These are phyloP conservation scores for Candida succiphila DNA, from an alignment of 805 yeast genomes.

Conservation along the genomic window DNA sequence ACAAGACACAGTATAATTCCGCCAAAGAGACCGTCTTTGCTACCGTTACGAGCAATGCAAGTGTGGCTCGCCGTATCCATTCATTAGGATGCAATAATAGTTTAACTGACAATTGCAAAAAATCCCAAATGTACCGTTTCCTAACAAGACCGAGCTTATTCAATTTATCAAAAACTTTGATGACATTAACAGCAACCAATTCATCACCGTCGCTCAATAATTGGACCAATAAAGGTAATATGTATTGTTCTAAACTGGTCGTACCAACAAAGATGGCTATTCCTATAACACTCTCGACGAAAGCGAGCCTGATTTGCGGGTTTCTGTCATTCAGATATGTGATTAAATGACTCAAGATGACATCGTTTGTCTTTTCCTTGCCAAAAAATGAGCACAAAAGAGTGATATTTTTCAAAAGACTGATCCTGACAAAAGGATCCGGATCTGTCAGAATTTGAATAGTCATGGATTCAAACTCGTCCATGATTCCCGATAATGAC, in stretches of 20 bases:
- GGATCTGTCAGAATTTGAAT: constrained; percentile 61
- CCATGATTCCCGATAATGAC: constrained; percentile 34
- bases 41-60: constrained; percentile 51
- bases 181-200: constrained; percentile 60
- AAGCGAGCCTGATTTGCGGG: constrained; percentile 54
- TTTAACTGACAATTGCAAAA: constrained; percentile 39
- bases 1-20: constrained; percentile 72
- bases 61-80: constrained; percentile 66
- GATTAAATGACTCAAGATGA: constrained; percentile 81
- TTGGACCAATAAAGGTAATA: constrained; percentile 77
- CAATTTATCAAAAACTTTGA: constrained; percentile 48
- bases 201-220: constrained; percentile 81
- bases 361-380: constrained; percentile 77
- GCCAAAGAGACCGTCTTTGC: constrained; percentile 59
- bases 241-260: constrained; percentile 75
- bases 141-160: constrained; percentile 47
- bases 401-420: constrained; percentile 61
- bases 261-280: constrained; percentile 77
- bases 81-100: constrained; percentile 79
- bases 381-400: constrained; percentile 79
- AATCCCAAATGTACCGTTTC: constrained; percentile 42
- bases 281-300: constrained; percentile 62
- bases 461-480: constrained; percentile 56
- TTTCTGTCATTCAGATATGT: constrained; percentile 82
- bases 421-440: constrained; percentile 53